These are phyloP conservation scores for Pseudogymnoascus sp. DNA, from an alignment of 2,329 filamentous ascomycete genomes.

Conservation along the genomic window DNA sequence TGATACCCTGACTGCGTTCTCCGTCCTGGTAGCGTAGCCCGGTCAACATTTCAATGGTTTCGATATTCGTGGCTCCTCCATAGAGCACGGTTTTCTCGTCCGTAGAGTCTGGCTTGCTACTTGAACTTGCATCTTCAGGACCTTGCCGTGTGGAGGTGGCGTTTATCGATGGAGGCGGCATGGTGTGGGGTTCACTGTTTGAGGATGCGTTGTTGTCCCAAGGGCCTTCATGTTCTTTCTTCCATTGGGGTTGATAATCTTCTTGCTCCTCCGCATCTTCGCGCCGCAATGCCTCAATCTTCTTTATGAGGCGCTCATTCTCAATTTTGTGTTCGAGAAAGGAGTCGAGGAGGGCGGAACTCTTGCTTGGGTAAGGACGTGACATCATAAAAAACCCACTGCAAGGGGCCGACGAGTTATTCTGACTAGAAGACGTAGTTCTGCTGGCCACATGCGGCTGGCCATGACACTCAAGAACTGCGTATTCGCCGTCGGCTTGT, in stretches of 20 bases:
- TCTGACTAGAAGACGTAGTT: constrained; percentile 52
- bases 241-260: constrained; percentile 54
- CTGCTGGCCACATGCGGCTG: constrained; percentile 79
- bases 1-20: constrained; percentile 80
- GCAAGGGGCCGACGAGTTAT: constrained; percentile 63
- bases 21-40: constrained; percentile 82
- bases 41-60: constrained; percentile 89
- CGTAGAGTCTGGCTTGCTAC: constrained; percentile 64
- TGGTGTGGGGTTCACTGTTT: constrained; percentile 40
- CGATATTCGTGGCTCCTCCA: constrained; percentile 67
- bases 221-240: constrained; percentile 48
- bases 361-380: constrained; percentile 81
- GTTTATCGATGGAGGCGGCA: constrained; percentile 61
- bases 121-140: constrained; percentile 62
- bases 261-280: constrained; percentile 79
- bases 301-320: constrained; percentile 76
- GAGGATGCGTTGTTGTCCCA: constrained; percentile 39
- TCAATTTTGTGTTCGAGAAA: constrained; percentile 97
- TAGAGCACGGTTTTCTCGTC: constrained; percentile 79
- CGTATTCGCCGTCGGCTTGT: constrained; percentile 65
- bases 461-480: constrained; percentile 84
- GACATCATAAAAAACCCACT: constrained; percentile 92
- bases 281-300: constrained; percentile 74
- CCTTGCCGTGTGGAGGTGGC: constrained; percentile 70
- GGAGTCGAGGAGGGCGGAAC: constrained; percentile 76